Percentiles rank a stretch among this genome's conserved stretches.
Conservation (phyloP, 2,329 filamentous ascomycete species). For the Seiridium unicorne region DNA sequence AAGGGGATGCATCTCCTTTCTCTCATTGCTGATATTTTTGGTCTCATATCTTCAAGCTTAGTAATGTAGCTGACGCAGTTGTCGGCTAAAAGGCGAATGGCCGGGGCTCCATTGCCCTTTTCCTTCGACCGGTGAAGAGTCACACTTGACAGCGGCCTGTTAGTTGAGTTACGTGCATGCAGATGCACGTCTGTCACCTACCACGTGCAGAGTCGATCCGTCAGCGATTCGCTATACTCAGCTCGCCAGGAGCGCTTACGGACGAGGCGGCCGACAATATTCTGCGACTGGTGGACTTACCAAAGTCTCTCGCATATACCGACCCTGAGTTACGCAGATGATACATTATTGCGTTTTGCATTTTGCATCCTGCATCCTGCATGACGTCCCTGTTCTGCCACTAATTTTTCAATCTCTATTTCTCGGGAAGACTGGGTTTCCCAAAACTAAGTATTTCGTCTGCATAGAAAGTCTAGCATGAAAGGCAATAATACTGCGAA, state of each 20-base stretch:
- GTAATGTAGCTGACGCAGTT: too few relatives aligned
- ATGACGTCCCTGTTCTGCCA: not conserved
- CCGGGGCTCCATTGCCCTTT: not conserved
- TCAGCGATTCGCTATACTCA: not conserved
- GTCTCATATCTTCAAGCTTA: too few relatives aligned
- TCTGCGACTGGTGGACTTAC: not conserved
- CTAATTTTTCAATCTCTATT: too few relatives aligned
- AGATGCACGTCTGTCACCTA: not conserved
- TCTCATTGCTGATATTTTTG: not conserved
- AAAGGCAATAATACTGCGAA: too few relatives aligned
- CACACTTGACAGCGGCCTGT: not conserved
- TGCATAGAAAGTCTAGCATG: too few relatives aligned
- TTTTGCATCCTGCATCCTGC: not conserved
- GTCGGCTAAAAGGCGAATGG: not conserved
- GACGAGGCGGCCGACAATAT: not conserved
- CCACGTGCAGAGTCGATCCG: not conserved
- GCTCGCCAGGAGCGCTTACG: not conserved
- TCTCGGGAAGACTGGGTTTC: too few relatives aligned
- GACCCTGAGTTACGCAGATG: not conserved
- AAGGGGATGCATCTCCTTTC: not conserved
- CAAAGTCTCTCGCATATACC: not conserved
- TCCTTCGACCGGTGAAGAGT: not conserved
- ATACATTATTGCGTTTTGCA: not conserved
- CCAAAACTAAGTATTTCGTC: too few relatives aligned
- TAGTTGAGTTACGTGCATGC: not conserved